Conservation (phyloP, 2,329 filamentous ascomycete genomes). For the Plenodomus biglobosus region DNA sequence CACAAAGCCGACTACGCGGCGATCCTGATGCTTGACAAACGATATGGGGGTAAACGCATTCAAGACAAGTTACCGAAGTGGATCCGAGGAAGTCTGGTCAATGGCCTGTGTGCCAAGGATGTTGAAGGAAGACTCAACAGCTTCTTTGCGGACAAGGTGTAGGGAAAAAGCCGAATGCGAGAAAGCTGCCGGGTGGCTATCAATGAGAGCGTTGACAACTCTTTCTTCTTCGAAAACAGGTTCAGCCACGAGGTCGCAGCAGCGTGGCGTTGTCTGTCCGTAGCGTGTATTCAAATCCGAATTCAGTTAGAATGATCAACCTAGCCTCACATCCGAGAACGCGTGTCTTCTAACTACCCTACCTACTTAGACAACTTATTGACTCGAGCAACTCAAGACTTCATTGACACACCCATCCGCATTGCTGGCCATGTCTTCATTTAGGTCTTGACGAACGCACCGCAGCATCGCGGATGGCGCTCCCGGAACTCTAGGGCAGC, state of each 20-base stretch:
- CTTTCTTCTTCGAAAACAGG: neutral
- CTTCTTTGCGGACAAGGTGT: slow-evolving; percentile 43
- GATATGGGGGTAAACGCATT: slow-evolving; percentile 76
- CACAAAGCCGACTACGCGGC: slow-evolving; percentile 87
- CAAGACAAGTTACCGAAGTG: slow-evolving; percentile 80
- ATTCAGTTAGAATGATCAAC: neutral
- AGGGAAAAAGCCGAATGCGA: neutral
- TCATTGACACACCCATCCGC: neutral
- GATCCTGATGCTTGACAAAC: slow-evolving; percentile 79
- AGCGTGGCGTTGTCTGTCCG: neutral
- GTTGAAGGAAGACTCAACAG: slow-evolving; percentile 42
- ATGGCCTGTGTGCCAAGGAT: slow-evolving; percentile 46
- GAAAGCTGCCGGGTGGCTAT: neutral
- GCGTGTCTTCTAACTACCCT: slow-evolving; percentile 10
- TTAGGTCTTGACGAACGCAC: too few species aligned
- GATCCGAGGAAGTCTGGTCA: slow-evolving; percentile 71
- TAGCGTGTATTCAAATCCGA: slow-evolving; percentile 13
- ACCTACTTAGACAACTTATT: too few species aligned
- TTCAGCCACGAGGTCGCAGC: neutral
- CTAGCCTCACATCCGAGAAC: slow-evolving; percentile 11
- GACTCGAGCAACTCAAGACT: neutral
- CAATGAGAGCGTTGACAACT: neutral
- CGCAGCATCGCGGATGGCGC: too few species aligned
- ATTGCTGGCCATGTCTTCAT: neutral
- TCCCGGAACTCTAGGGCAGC: too few species aligned